Percentiles rank a stretch among this genome's conserved stretches.
phyloP scores from a whole-genome alignment of 2,329 filamentous ascomycete species.

The Neoscytalidium dimidiatum region DNA sequence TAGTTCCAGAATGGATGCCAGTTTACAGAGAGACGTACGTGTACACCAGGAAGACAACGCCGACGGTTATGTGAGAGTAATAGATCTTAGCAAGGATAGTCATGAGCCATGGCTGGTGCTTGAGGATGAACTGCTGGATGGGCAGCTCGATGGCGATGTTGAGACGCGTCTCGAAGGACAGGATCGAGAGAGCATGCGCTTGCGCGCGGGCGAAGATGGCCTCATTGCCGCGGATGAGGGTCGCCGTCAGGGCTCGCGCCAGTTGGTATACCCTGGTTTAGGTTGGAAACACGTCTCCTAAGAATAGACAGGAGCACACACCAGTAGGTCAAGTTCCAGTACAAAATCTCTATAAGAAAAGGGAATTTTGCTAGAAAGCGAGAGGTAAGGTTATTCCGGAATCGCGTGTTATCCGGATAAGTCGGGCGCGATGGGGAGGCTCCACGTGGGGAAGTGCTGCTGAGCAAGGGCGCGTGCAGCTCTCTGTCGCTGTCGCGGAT shows the following conservation, averaged over 20 bases:
- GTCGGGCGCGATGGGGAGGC: neutral
- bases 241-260: conserved; percentile 46
- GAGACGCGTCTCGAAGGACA: conserved; percentile 40
- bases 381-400: conserved; percentile 20
- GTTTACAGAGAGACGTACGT: conserved; percentile 33
- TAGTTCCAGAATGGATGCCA: neutral
- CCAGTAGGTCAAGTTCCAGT: conserved; percentile 37
- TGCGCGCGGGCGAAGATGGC: conserved; percentile 41
- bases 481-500: neutral
- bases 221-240: conserved; percentile 42
- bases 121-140: conserved; percentile 44
- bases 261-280: conserved; percentile 45
- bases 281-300: neutral
- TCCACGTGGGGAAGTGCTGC: neutral
- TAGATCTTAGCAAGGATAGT: conserved; percentile 46
- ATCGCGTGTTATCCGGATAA: conserved; percentile 19
- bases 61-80: conserved; percentile 50
- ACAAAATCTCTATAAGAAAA: conserved; percentile 36
- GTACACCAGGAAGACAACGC: conserved; percentile 51
- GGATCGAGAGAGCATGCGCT: conserved; percentile 44
- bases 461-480: conserved; percentile 7
- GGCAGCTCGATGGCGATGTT: conserved; percentile 44
- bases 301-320: conserved; percentile 16
- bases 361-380: conserved; percentile 30
- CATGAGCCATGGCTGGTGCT: conserved; percentile 40